Evolutionary conservation across 352 stramenopile genomes (phyloP).

Genomic region (Phytopythium sindhum): DNA sequence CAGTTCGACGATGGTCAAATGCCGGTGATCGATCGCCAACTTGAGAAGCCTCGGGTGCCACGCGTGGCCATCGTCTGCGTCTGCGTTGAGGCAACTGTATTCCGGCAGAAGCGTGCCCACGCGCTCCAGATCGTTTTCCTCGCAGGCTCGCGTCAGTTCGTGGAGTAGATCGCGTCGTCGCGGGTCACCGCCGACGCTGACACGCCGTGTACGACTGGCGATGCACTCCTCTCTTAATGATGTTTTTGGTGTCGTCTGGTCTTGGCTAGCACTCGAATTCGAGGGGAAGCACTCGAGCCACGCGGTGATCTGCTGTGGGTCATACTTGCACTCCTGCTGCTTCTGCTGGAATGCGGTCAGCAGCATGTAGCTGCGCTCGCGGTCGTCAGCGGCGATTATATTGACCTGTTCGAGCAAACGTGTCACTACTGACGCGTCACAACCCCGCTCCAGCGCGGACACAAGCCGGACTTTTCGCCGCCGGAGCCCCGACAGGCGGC

Average conservation of each 20-base stretch:
- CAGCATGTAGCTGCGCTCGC: slow-evolving; percentile 18
- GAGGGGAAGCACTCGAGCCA: neutral
- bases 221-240: neutral
- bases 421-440: slow-evolving; percentile 3
- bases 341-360: slow-evolving; percentile 5
- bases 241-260: neutral
- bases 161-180: slow-evolving; percentile 9
- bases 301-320: neutral
- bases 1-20: slow-evolving; percentile 14
- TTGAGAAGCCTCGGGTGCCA: slow-evolving; percentile 17
- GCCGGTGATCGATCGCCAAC: slow-evolving; percentile 8
- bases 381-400: slow-evolving; percentile 19
- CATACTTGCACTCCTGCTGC: neutral
- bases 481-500: slow-evolving; percentile 17
- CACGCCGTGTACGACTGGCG: neutral
- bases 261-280: neutral
- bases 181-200: neutral
- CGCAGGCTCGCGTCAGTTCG: slow-evolving; percentile 15
- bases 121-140: slow-evolving; percentile 12
- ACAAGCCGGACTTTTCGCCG: slow-evolving; percentile 9
- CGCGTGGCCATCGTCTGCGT: neutral
- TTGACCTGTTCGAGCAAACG: slow-evolving; percentile 15
- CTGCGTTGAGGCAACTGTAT: slow-evolving; percentile 12
- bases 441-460: slow-evolving; percentile 9
- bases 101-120: slow-evolving; percentile 17